Evolutionary conservation across 108 stramenopile species (phyloP), one percentile per base, ranked within the genome.

Genomic region (Nitzschia putrida): DNA sequence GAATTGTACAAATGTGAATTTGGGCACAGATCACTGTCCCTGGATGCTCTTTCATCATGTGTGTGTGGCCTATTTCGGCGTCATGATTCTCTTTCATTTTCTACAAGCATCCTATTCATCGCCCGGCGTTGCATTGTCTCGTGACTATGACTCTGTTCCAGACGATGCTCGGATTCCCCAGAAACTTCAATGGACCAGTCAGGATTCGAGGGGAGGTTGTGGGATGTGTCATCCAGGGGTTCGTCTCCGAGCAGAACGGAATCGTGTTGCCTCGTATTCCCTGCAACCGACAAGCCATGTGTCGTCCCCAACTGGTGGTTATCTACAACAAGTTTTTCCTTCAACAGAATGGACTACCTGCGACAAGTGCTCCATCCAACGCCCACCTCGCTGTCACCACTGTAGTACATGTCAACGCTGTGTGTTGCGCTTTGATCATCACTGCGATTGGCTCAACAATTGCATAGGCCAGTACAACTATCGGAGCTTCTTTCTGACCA

Each of bases 401-500:
- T 94, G 93, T 68, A 64, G 73, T 59, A 71, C 67, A 23, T 91
- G 90, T 72, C 66, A 82, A 13, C 66, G 80, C 60, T 94, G 93
- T 64, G 76, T 94, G 8, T 56, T 91, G 29, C 85, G 87, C 66
- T 92, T 90, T 76, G 98, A 98, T 79, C 98, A 99, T 73, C 97
- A 97, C 71, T 98, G 98, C 72, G 89, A 95, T 0, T 99, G 98
- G 97, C 82, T 97, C 13, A 98, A 98, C 82, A 97, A 97, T 80
- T 98, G 97, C 79, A 85, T 99, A 37, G 98, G 97, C 53, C 80
- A 83, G 64, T 77, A 84, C 79, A 94, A 94, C 57, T 88, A 91
- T 72, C 86, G 93, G 23, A 59, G 67, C n/a, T 94, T 94, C 69
- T 49, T 90, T 7, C 66, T 88, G 11, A 56, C 85, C 37, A 34